Evolutionary conservation across 768 basidiomycete species (phyloP), one percentile per base, ranked within the genome.

Genomic region (Termitomyces sp.): DNA sequence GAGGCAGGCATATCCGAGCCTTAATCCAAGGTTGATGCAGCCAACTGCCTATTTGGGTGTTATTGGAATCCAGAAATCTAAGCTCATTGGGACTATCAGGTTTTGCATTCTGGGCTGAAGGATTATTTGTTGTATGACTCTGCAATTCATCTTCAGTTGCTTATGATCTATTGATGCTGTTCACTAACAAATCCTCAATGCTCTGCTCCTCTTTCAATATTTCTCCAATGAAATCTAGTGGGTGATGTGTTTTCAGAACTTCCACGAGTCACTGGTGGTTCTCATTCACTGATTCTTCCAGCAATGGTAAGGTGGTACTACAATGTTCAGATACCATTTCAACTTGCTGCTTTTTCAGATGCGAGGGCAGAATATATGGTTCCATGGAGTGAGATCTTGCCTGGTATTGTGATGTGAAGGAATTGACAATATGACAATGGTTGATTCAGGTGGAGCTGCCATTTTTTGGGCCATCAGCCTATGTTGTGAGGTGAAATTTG

Each of bases 331-430:
- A 8, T 45, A 16, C 15, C 15, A 49, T n/a, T 49, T 20, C 55
- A 18, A 6, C 27, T 33, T 41, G 48, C n/a, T n/a, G n/a, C 39
- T 39, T 16, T 33, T 37, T 33, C 15, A 42, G 12, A 1, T 24
- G 57, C 33, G 58, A 51, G 47, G 59, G 63, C 36, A 41, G 33
- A 2, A 33, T 47, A 37, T 61, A 36, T 37, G 72, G 72, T 45
- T 73, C 71, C 16, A 73, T 66, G 11, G 72, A 71, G 30, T 66
- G 69, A 30, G 74, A 73, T 18, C 70, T 59, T 0, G n/a, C 22
- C 76, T 68, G 3, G 74, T 74, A 60, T 73, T 73, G 39, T 65
- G 65, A 60, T 68, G 73, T 11, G 75, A 72, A 45, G 71, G 65
- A 49, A 65, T 63, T 16, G 20, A 13, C 8, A 54, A n/a, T 15